Evolutionary conservation across 2,329 filamentous ascomycete species (phyloP).

Genomic region (Talaromyces piceae): DNA sequence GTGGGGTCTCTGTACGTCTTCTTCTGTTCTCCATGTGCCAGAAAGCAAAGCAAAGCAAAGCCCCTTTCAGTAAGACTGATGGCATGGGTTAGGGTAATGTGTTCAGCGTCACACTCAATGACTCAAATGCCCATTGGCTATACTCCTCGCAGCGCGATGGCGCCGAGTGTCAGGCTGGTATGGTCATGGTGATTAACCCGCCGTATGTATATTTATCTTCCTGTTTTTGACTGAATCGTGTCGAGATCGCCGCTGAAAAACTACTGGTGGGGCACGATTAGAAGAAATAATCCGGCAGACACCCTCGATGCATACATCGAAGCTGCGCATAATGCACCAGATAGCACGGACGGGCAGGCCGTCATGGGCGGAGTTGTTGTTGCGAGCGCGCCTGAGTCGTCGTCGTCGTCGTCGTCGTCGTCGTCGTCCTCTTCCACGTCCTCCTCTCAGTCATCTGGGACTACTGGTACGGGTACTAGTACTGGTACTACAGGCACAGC

Average conservation of each 20-base stretch:
- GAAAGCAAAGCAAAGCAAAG: too few species aligned
- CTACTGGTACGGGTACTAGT: background rate
- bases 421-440: background rate
- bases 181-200: slow-evolving; percentile 47
- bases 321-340: slow-evolving; percentile 7
- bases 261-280: too few species aligned
- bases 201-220: slow-evolving; percentile 21
- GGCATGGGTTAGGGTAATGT: background rate
- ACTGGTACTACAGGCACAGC: background rate
- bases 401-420: background rate
- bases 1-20: slow-evolving; percentile 1
- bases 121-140: slow-evolving; percentile 41
- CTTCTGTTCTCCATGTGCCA: background rate
- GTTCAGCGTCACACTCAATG: slow-evolving; percentile 43
- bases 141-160: slow-evolving; percentile 42
- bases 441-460: background rate
- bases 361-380: slow-evolving; percentile 1
- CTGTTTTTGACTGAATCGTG: background rate
- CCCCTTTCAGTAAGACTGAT: too few species aligned
- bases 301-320: slow-evolving; percentile 13
- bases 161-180: slow-evolving; percentile 44
- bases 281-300: slow-evolving; percentile 7
- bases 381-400: background rate
- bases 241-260: background rate
- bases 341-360: background rate